A percentile compares a stretch with the other conserved stretches of the same genome.
phyloP scores from a whole-genome alignment of 768 basidiomycete species.

The Aureoboletus auriporus region DNA sequence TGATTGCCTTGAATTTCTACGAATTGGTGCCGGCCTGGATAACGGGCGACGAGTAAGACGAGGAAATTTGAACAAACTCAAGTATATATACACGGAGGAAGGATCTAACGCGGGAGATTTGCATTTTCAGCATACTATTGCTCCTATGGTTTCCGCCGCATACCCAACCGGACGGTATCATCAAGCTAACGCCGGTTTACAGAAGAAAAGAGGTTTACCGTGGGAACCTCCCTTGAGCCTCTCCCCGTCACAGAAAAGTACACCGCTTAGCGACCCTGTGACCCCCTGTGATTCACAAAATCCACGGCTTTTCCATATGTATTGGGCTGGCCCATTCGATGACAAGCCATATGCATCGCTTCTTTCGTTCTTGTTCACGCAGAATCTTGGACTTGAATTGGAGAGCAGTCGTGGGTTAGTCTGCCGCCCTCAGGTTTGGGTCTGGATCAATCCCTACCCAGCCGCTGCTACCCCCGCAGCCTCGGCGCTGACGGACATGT shows the following conservation, averaged over 20 bases:
- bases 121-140: slow-evolving; percentile 4
- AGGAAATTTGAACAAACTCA: slow-evolving; percentile 71
- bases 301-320: slow-evolving; percentile 89
- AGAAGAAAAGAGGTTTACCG: slow-evolving; percentile 52
- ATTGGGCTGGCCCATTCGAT: slow-evolving; percentile 95
- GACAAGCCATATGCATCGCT: slow-evolving; percentile 95
- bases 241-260: slow-evolving; percentile 42
- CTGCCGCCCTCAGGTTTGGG: too few relatives aligned
- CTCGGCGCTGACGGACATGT: slow-evolving; percentile 77
- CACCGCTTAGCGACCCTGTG: slow-evolving; percentile 36
- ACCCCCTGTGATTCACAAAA: slow-evolving; percentile 68
- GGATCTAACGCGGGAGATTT: slow-evolving; percentile 17
- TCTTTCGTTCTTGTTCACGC: slow-evolving; percentile 89
- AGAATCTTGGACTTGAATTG: slow-evolving; percentile 80
- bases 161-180: slow-evolving; percentile 34
- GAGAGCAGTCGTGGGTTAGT: slow-evolving; percentile 27
- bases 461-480: slow-evolving; percentile 63
- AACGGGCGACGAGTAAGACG: slow-evolving; percentile 68
- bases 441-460: slow-evolving; percentile 74
- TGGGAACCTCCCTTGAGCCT: slow-evolving; percentile 55
- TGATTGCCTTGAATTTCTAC: slow-evolving; percentile 87
- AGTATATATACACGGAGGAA: slow-evolving; percentile 72
- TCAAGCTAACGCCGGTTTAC: slow-evolving; percentile 47
- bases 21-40: slow-evolving; percentile 82
- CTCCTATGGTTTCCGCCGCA: slow-evolving; percentile 14